These are phyloP conservation scores for Kwoniella heveanensis DNA, from an alignment of 768 basidiomycete genomes.

Conservation along the genomic window DNA sequence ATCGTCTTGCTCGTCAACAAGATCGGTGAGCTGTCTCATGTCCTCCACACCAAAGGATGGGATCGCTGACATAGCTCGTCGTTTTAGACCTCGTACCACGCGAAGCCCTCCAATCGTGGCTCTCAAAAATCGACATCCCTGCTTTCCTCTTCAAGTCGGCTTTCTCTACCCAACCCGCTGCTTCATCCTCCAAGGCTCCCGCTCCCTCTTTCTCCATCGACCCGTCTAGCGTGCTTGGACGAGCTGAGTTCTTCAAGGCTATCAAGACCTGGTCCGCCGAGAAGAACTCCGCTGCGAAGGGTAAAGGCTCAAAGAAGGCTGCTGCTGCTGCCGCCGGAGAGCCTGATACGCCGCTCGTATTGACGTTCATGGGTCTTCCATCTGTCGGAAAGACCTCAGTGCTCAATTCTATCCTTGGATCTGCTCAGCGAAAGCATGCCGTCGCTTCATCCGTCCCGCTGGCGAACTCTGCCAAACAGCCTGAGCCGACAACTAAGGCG, in stretches of 20 bases:
- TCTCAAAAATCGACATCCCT: slow-evolving; percentile 64
- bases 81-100: slow-evolving; percentile 73
- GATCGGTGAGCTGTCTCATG: slow-evolving; percentile 65
- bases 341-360: slow-evolving; percentile 60
- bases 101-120: slow-evolving; percentile 74
- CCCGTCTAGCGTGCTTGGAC: slow-evolving; percentile 33
- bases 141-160: slow-evolving; percentile 75
- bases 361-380: slow-evolving; percentile 80
- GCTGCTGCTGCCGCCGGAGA: slow-evolving; percentile 52
- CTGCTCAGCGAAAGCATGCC: slow-evolving; percentile 58
- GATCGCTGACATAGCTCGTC: not conserved
- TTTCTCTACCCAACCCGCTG: slow-evolving; percentile 16
- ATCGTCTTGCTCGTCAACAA: slow-evolving; percentile 79
- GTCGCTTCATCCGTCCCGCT: slow-evolving; percentile 62
- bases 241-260: slow-evolving; percentile 36
- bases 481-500: slow-evolving; percentile 72
- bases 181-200: slow-evolving; percentile 20
- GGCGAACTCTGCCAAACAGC: slow-evolving; percentile 57
- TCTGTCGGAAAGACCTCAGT: slow-evolving; percentile 87
- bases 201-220: slow-evolving; percentile 8
- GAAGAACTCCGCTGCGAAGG: slow-evolving; percentile 34
- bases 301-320: slow-evolving; percentile 7
- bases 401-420: slow-evolving; percentile 73
- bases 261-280: slow-evolving; percentile 42
- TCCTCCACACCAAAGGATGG: too few species aligned